Conservation (phyloP, 2,329 filamentous ascomycete species). For the Cercospora zeina region DNA sequence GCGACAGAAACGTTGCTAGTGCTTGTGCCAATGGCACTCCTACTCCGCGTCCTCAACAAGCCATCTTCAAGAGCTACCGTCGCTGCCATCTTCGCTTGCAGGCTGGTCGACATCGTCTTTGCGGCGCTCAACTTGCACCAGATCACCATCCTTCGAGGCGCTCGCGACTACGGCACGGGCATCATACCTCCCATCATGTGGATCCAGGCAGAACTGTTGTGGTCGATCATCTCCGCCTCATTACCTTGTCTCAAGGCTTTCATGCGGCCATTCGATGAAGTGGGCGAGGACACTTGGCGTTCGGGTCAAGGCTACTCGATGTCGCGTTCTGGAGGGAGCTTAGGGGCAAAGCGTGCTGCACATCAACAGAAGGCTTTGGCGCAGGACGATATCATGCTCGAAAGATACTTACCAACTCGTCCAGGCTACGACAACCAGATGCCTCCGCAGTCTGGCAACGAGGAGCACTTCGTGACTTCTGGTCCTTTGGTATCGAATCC, state of each 20-base stretch:
- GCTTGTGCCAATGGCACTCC: slow-evolving; percentile 24
- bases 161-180: slow-evolving; percentile 14
- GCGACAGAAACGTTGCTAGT: slow-evolving; percentile 25
- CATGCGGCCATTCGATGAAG: slow-evolving; percentile 27
- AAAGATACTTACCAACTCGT: neutral
- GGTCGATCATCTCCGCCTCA: slow-evolving; percentile 28
- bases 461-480: neutral
- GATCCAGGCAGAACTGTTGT: slow-evolving; percentile 25
- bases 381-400: slow-evolving; percentile 12
- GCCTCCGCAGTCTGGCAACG: neutral
- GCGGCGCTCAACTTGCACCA: slow-evolving; percentile 24
- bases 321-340: slow-evolving; percentile 18
- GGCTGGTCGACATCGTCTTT: slow-evolving; percentile 26
- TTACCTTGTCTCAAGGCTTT: slow-evolving; percentile 28
- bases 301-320: slow-evolving; percentile 23
- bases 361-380: slow-evolving; percentile 8
- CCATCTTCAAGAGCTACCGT: slow-evolving; percentile 26
- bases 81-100: slow-evolving; percentile 25
- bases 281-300: slow-evolving; percentile 27
- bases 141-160: slow-evolving; percentile 12
- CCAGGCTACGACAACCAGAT: neutral
- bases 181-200: slow-evolving; percentile 23
- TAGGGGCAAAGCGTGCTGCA: slow-evolving; percentile 2
- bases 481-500: neutral
- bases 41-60: slow-evolving; percentile 28